Base-by-base conservation (phyloP, 202 grass and related monocot genomes). In the Dendrocalamus latiflorus region DNA sequence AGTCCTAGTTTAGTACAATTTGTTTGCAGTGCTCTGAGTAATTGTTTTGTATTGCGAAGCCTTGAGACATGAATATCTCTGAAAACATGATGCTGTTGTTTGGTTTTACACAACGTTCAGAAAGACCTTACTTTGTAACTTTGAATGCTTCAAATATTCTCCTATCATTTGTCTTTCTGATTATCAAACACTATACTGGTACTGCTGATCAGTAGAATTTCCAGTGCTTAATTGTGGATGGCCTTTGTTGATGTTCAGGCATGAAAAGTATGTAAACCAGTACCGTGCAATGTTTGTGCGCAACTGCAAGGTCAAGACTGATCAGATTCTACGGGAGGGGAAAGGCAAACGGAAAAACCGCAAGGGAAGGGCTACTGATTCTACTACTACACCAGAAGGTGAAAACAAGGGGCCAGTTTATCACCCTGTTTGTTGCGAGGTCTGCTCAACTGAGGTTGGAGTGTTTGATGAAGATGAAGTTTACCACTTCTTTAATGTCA, bases 401-500 rank as follows among this genome's bases (percentile, higher is more conserved):
- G 70, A 42, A 60, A 60, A 34, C 54, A 82, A 89, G 61, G 90
- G 75, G 11, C 55, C 22, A 49, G 50, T 83, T 41, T 98, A 84
- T 54, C 76, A 83, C 44, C 91, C 95, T 13, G 93, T 98, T 55
- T 95, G 92, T 63, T 98, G 95, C 36, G 84, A 77, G n/a, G 85
- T 91, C 77, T 98, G 95, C 91, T 95, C 91, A 43, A 98, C 92
- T 11, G 92, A 95, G 89, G 93, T 98, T 51, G 95, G 89, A 48
- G 93, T 93, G 51, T 82, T 81, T 7, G 95, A 98, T 22, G 85
- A 95, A 81, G 95, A 95, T 62, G 95, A 98, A 77, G 80, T 95
- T 57, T 98, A 93, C 83, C 95, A 98, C 71, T 98, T 98, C 81
- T 98, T 95, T 25, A 90, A 93, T 81, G 93, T 95, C 54, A 95